Evolutionary conservation across 2,329 filamentous ascomycete genomes (phyloP).

Genomic region (Claviceps cyperi): DNA sequence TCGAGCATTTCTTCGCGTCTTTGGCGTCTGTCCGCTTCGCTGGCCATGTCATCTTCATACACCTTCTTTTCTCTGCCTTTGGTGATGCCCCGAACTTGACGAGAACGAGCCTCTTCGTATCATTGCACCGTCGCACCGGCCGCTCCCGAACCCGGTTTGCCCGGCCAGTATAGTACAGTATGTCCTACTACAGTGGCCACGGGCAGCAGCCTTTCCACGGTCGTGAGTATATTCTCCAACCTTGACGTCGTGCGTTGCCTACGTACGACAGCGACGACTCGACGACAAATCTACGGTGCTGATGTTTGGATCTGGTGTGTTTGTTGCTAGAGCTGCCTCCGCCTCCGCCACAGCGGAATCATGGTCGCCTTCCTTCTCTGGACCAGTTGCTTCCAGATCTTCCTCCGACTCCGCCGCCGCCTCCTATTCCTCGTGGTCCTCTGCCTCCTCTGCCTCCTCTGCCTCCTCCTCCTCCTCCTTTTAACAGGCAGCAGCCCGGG

Average conservation of each 20-base stretch:
- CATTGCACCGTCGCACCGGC: neutral
- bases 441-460: conserved; percentile 1
- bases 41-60: neutral
- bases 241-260: neutral
- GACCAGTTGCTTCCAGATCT: conserved; percentile 12
- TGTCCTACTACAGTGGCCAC: conserved; percentile 22
- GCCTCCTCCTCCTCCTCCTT: neutral
- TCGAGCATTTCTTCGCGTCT: neutral
- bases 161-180: conserved; percentile 15
- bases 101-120: neutral
- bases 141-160: neutral
- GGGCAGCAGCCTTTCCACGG: conserved; percentile 15
- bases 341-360: conserved; percentile 13
- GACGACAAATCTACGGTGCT: neutral
- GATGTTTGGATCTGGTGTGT: neutral
- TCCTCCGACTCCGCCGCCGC: conserved; percentile 18
- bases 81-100: neutral
- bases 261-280: neutral
- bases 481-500: neutral
- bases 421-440: conserved; percentile 3
- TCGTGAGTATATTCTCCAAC: conserved; percentile 17
- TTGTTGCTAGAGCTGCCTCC: conserved; percentile 17
- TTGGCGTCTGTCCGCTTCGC: neutral
- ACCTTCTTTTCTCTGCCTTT: neutral
- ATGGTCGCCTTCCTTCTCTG: neutral